These are phyloP conservation scores for Lagenaria siceraria DNA, from an alignment of 306 rosid genomes.

Conservation along the genomic window DNA sequence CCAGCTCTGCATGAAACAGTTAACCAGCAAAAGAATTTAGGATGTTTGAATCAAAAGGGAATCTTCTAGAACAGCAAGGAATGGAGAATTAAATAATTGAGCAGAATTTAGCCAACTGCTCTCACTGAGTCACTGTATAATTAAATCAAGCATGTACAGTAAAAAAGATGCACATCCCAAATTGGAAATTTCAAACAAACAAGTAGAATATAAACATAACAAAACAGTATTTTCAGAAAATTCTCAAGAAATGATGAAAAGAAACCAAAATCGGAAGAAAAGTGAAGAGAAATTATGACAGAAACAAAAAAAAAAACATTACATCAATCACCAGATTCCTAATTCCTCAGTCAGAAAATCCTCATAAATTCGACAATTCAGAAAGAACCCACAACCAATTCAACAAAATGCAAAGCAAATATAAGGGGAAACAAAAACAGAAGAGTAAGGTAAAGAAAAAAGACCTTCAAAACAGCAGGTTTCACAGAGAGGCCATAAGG, in stretches of 20 bases:
- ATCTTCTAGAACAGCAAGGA: not conserved
- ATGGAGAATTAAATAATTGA: not conserved
- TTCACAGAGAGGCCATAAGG: slow-evolving; percentile 69
- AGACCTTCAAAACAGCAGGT: slow-evolving; percentile 67
- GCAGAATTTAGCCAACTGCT: not conserved
- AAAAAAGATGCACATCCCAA: not conserved
- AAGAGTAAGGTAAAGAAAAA: not conserved
- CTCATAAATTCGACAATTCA: not conserved
- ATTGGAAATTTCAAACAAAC: not conserved
- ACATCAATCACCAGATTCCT: not conserved
- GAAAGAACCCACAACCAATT: not conserved
- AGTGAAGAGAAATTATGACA: too few relatives aligned
- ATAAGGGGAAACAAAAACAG: not conserved
- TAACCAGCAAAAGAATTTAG: not conserved
- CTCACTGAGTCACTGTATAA: not conserved
- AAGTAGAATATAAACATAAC: not conserved
- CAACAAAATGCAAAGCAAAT: not conserved
- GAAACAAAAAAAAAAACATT: not conserved
- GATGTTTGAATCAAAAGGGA: not conserved
- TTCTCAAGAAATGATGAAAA: not conserved
- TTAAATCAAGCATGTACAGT: not conserved
- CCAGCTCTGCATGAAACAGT: not conserved
- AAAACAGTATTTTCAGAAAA: not conserved
- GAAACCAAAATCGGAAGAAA: not conserved
- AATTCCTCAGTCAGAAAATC: not conserved